Percentiles rank a stretch among this genome's conserved stretches.
Evolutionary conservation across 345 rosid species (phyloP).

Genomic region (Cardamine occulta): DNA sequence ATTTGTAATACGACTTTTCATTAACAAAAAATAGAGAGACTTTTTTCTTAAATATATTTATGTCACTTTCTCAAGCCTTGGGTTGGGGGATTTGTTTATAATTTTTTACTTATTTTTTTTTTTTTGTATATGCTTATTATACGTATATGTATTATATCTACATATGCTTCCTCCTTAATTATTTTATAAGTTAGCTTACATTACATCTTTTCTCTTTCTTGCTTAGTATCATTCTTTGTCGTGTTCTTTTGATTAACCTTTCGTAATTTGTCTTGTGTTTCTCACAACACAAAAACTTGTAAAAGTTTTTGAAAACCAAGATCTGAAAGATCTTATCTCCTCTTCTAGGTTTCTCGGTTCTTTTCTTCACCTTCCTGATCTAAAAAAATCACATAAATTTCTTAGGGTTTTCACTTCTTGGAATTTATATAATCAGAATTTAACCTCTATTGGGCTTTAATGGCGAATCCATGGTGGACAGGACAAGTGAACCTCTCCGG

Average conservation of each 20-base stretch:
- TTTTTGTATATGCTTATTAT: neutral
- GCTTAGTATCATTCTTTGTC: conserved; percentile 44
- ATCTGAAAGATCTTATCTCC: conserved; percentile 39
- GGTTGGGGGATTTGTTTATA: neutral
- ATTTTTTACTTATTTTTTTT: too few species aligned
- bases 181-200: conserved; percentile 42
- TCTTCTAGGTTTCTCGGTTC: conserved; percentile 5
- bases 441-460: conserved; percentile 30
- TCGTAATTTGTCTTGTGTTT: conserved; percentile 37
- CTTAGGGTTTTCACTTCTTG: conserved; percentile 27
- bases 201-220: conserved; percentile 45
- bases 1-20: neutral
- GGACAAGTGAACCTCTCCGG: conserved; percentile 63
- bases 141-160: neutral
- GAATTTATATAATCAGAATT: neutral
- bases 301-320: conserved; percentile 36
- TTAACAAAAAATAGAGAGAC: too few species aligned
- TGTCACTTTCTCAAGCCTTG: conserved; percentile 27
- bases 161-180: conserved; percentile 35
- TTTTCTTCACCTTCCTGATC: conserved; percentile 21
- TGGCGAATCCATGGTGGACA: conserved; percentile 86
- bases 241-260: conserved; percentile 43
- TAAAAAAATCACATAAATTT: neutral
- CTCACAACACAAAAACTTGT: conserved; percentile 45
- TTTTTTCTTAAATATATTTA: neutral